Percentiles rank a stretch among this genome's conserved stretches.
Evolutionary conservation across 2,329 filamentous ascomycete genomes (phyloP).

Genomic region (Conoideocrella luteorostrata): DNA sequence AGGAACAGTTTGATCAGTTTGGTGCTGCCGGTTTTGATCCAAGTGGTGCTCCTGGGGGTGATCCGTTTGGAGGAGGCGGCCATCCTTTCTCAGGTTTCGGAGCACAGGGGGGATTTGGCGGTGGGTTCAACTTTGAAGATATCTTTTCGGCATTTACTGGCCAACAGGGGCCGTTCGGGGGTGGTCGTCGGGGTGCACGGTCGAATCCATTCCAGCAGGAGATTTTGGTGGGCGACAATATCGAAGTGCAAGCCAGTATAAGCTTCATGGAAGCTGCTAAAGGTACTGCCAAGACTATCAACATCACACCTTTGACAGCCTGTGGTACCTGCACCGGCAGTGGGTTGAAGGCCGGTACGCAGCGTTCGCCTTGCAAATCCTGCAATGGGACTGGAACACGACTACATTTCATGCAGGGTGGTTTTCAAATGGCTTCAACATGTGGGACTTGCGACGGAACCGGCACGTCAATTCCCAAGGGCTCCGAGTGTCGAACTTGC

Average conservation of each 20-base stretch:
- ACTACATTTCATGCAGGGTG: conserved; percentile 83
- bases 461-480: conserved; percentile 68
- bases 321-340: conserved; percentile 80
- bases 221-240: conserved; percentile 87
- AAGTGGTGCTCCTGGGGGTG: conserved; percentile 54
- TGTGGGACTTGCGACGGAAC: conserved; percentile 76
- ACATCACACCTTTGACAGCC: conserved; percentile 70
- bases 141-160: conserved; percentile 82
- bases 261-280: conserved; percentile 96
- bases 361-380: conserved; percentile 64
- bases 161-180: conserved; percentile 46
- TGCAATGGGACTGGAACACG: conserved; percentile 84
- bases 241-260: conserved; percentile 88
- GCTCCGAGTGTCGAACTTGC: conserved; percentile 75
- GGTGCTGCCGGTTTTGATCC: conserved; percentile 85
- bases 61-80: conserved; percentile 58
- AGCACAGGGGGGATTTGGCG: conserved; percentile 61
- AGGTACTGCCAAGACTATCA: conserved; percentile 81
- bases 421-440: conserved; percentile 92
- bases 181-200: conserved; percentile 44
- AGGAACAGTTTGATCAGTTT: conserved; percentile 84
- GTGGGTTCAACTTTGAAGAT: conserved; percentile 93
- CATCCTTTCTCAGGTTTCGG: conserved; percentile 51
- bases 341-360: conserved; percentile 75
- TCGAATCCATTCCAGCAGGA: conserved; percentile 66